A percentile compares a stretch with the other conserved stretches of the same genome.
These are phyloP conservation scores for Croton setiger DNA, from an alignment of 441 rosid species.

Conservation along the genomic window DNA sequence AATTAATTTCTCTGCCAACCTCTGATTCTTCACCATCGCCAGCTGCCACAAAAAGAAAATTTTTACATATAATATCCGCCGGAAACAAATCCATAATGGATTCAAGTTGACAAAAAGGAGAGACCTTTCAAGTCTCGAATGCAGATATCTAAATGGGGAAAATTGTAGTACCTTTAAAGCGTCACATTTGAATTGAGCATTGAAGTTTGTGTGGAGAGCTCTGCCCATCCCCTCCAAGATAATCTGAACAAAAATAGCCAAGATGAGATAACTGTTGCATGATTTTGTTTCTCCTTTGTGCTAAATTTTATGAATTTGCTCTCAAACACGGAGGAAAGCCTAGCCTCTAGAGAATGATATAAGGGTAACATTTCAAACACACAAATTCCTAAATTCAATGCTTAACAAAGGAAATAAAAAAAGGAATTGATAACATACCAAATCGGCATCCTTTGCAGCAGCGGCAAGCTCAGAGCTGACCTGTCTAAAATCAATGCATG, in stretches of 20 bases:
- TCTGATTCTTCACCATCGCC: constrained; percentile 99
- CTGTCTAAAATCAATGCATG: constrained; percentile 95
- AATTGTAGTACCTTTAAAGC: constrained; percentile 66
- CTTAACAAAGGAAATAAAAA: constrained; percentile 3
- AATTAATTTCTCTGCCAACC: constrained; percentile 89
- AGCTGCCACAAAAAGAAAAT: constrained; percentile 50
- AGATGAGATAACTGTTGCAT: constrained; percentile 13
- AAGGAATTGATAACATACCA: constrained; percentile 48
- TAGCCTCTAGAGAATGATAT: background rate
- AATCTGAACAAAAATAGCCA: constrained; percentile 45
- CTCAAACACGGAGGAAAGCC: background rate
- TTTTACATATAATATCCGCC: background rate
- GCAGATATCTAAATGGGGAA: background rate
- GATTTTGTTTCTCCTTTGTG: background rate
- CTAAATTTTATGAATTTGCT: constrained; percentile 1
- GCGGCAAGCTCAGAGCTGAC: constrained; percentile 99
- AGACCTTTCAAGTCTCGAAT: background rate
- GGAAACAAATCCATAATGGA: background rate
- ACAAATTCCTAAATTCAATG: background rate
- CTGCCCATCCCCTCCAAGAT: constrained; percentile 99
- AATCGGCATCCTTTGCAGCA: constrained; percentile 89
- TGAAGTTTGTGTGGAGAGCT: constrained; percentile 89
- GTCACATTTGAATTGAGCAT: constrained; percentile 80
- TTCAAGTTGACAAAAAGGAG: background rate
- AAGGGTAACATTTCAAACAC: background rate